Conservation (phyloP, 805 yeast species). For the Wickerhamiella shivajii region DNA sequence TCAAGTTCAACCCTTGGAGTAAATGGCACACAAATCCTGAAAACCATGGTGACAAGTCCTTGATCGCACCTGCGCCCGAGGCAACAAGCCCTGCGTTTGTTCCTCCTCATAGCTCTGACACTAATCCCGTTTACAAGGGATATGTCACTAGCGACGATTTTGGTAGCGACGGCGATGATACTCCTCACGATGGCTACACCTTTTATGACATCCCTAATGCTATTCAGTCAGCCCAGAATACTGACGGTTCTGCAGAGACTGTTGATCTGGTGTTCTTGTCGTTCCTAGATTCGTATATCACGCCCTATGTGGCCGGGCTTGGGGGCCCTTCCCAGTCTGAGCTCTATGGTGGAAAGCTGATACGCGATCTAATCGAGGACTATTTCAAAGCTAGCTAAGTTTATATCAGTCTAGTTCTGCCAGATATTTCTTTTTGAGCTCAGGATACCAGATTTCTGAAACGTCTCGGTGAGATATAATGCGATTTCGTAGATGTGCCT, state of each 20-base stretch:
- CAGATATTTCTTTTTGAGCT: constrained; percentile 19
- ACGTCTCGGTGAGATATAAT: constrained; percentile 30
- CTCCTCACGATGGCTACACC: constrained; percentile 43
- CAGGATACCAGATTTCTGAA: constrained; percentile 29
- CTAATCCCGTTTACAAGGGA: constrained; percentile 29
- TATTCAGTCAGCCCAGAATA: constrained; percentile 34
- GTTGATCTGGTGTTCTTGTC: constrained; percentile 49
- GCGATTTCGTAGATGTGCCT: constrained; percentile 30
- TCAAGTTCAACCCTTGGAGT: constrained; percentile 3
- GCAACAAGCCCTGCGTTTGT: constrained; percentile 2
- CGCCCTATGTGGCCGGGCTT: constrained; percentile 28
- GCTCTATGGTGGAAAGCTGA: constrained; percentile 8
- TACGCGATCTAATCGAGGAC: constrained; percentile 11
- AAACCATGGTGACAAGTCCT: neutral
- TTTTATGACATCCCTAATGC: constrained; percentile 62
- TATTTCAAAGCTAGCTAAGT: constrained; percentile 8
- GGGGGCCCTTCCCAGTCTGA: constrained; percentile 5
- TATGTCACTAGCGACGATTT: constrained; percentile 69
- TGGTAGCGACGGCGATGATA: constrained; percentile 77
- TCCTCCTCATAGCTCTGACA: neutral
- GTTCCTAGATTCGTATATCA: constrained; percentile 42
- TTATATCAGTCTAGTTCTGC: constrained; percentile 9
- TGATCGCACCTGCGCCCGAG: constrained; percentile 2
- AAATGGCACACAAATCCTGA: neutral
- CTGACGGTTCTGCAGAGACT: constrained; percentile 19